Percentiles rank a stretch among this genome's conserved stretches.
These are phyloP conservation scores for Hibiscus mutabilis DNA, from an alignment of 345 rosid genomes.

Conservation along the genomic window DNA sequence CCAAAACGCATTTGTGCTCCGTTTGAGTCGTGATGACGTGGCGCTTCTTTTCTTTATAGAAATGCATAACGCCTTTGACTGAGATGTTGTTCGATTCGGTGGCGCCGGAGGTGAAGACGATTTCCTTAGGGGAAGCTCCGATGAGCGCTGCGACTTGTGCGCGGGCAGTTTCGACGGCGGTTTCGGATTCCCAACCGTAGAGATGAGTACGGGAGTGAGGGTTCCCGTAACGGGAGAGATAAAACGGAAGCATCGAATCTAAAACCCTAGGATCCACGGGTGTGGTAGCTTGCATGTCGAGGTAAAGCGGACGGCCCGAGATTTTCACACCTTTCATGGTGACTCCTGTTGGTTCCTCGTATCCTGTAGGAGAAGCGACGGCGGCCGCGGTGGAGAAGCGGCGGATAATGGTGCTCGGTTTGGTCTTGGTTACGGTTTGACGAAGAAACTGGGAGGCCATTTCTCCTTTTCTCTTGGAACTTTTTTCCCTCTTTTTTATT, in stretches of 20 bases:
- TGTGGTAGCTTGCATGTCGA: slow-evolving; percentile 85
- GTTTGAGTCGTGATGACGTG: slow-evolving; percentile 93
- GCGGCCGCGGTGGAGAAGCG: background rate
- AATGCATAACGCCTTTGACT: slow-evolving; percentile 89
- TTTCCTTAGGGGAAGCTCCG: slow-evolving; percentile 82
- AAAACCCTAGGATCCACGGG: slow-evolving; percentile 87
- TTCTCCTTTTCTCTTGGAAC: background rate
- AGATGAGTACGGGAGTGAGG: slow-evolving; percentile 97
- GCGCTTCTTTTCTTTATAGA: slow-evolving; percentile 78
- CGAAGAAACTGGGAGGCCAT: slow-evolving; percentile 46
- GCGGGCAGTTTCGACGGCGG: slow-evolving; percentile 78
- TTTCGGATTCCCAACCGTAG: slow-evolving; percentile 95
- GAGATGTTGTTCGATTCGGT: slow-evolving; percentile 89
- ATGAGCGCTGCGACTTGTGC: slow-evolving; percentile 64
- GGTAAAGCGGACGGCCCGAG: slow-evolving; percentile 61
- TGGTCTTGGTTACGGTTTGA: slow-evolving; percentile 16
- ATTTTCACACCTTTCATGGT: slow-evolving; percentile 57
- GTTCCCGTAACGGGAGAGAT: slow-evolving; percentile 64
- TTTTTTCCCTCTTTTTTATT: background rate
- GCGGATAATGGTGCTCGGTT: background rate
- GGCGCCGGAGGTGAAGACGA: slow-evolving; percentile 90
- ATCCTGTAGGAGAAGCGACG: slow-evolving; percentile 12
- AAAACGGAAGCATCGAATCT: slow-evolving; percentile 79
- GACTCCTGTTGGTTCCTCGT: slow-evolving; percentile 47
- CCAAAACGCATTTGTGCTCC: slow-evolving; percentile 93